Evolutionary conservation across 371 early-diverging fungal genomes (phyloP).

Genomic region (Apophysomyces ossiformis): DNA sequence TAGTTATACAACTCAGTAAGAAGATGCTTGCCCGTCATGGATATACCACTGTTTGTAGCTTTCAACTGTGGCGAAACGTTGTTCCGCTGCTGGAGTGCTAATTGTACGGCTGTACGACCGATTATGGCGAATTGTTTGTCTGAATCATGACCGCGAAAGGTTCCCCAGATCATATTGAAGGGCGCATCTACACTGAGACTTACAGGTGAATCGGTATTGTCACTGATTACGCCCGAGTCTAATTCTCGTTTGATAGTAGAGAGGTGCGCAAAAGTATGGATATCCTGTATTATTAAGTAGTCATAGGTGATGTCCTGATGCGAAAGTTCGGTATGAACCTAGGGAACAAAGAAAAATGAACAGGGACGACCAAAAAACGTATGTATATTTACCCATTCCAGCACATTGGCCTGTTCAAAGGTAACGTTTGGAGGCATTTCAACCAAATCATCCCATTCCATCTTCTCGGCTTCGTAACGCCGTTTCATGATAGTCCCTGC

Average conservation of each 20-base stretch:
- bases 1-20: slow-evolving; percentile 41
- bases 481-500: slow-evolving; percentile 43
- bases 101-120: slow-evolving; percentile 28
- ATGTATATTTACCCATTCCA: slow-evolving; percentile 36
- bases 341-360: slow-evolving; percentile 6
- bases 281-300: slow-evolving; percentile 46
- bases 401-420: slow-evolving; percentile 37
- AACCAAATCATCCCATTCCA: slow-evolving; percentile 57
- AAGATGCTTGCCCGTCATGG: slow-evolving; percentile 25
- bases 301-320: slow-evolving; percentile 30
- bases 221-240: slow-evolving; percentile 28
- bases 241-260: slow-evolving; percentile 31
- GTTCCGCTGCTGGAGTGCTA: slow-evolving; percentile 23
- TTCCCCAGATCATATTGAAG: slow-evolving; percentile 38
- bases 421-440: slow-evolving; percentile 19
- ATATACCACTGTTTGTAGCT: slow-evolving; percentile 22
- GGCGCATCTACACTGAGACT: slow-evolving; percentile 29
- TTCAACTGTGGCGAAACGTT: slow-evolving; percentile 29
- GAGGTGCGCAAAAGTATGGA: slow-evolving; percentile 39
- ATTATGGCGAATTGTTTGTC: slow-evolving; percentile 34
- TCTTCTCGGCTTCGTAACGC: slow-evolving; percentile 55
- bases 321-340: slow-evolving; percentile 31
- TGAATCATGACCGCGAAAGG: slow-evolving; percentile 20
- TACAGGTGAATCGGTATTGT: slow-evolving; percentile 35
- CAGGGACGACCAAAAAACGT: background rate